Evolutionary conservation across 1,139 yeast species (phyloP), one percentile per base, ranked within the genome.

Genomic region (Magnusiomyces paraingens): DNA sequence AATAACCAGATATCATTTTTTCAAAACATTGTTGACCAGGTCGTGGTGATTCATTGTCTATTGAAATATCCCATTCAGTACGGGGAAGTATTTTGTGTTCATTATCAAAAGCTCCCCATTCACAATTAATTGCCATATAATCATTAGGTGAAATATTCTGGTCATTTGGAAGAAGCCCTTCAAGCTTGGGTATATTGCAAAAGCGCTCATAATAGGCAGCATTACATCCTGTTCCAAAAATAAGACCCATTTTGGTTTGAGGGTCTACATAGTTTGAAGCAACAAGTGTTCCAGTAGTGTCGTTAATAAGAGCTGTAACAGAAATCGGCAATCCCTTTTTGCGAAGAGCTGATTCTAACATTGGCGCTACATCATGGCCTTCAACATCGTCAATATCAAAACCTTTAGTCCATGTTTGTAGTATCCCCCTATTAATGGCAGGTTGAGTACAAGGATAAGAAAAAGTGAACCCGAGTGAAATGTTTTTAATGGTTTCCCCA

Each of bases 331-430:
- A 82, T 22, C 78, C 70, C 60, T 76, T 66, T 64, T 78, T 78
- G 61, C 80, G 74, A 61, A 93, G 77, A 48, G 95, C 88, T 10
- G 73, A 74, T 73, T 86, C 95, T 65, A 93, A 80, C 86, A 91
- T 77, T 59, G 96, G 95, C 52, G 86, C 96, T 55, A 93, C 97
- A 67, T 93, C 96, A 55, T 86, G 79, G 58, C 97, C 97, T 75
- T 93, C 99, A 53, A 93, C 97, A 58, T 86, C 90, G 55, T 81
- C 86, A 64, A 93, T 89, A 70, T 93, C 96, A 72, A 88, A 93
- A 61, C 99, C 99, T 76, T 93, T 93, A 58, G 99, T 93, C 99
- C 99, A 93, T 72, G 94, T 81, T 77, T 89, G 96, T 69, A 93
- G 79, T 55, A 87, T 71, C 68, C 98, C 99, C 63, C 81, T 78